Evolutionary conservation across 108 stramenopile genomes (phyloP).

Genomic region (Discostella pseudostelligera): DNA sequence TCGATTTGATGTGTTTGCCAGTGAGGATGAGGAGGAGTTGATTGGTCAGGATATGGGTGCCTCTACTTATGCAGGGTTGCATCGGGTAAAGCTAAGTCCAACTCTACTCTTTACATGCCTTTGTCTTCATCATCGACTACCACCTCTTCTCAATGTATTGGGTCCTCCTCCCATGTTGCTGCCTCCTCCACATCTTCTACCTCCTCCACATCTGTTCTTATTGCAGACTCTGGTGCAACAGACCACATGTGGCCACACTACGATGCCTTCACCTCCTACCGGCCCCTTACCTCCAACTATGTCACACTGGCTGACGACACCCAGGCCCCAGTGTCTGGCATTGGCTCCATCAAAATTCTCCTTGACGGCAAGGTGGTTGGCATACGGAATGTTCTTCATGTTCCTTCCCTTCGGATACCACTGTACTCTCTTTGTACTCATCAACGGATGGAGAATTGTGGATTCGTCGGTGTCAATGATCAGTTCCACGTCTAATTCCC

Average conservation of each 20-base stretch:
- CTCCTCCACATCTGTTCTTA: not conserved
- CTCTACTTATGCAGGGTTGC: no score
- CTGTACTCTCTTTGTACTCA: slow-evolving; percentile 16
- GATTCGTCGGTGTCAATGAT: slow-evolving; percentile 5
- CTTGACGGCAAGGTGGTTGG: slow-evolving; percentile 18
- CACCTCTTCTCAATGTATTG: no score
- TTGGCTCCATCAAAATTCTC: not conserved
- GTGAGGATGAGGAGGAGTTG: no score
- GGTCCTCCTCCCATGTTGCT: no score
- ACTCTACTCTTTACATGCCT: no score
- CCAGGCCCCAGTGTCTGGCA: not conserved
- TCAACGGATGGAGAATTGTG: slow-evolving; percentile 5
- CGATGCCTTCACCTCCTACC: slow-evolving; percentile 13
- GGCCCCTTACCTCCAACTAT: not conserved
- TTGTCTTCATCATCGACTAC: no score
- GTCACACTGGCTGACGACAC: slow-evolving; percentile 3
- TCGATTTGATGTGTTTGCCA: no score
- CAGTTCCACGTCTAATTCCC: slow-evolving; percentile 20
- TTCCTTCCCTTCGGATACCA: slow-evolving; percentile 10
- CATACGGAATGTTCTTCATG: slow-evolving; percentile 16
- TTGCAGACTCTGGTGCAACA: slow-evolving; percentile 15
- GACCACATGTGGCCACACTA: slow-evolving; percentile 18
- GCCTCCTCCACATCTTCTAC: no score
- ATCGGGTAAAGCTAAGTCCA: no score
- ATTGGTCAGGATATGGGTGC: no score